phyloP scores from a whole-genome alignment of 148 eudicot genomes.

The Nepenthes gracilis region DNA sequence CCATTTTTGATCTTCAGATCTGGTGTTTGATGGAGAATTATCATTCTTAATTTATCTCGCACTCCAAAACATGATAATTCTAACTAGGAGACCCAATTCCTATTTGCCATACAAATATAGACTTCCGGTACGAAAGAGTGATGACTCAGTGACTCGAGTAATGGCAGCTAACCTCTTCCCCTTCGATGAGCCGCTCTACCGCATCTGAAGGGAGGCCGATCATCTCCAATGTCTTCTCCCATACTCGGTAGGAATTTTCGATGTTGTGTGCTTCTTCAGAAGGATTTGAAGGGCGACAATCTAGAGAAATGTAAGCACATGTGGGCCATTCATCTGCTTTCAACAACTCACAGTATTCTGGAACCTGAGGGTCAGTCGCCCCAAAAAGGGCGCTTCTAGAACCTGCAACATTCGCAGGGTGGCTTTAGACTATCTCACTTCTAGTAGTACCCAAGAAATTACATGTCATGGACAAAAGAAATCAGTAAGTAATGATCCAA shows the following conservation, averaged over 20 bases:
- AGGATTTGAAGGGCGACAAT: constrained; percentile 87
- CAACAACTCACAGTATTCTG: constrained; percentile 70
- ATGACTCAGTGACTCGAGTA: background rate
- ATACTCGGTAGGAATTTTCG: constrained; percentile 52
- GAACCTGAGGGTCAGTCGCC: constrained; percentile 91
- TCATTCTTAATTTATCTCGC: no score
- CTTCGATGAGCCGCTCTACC: constrained; percentile 75
- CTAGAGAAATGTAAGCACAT: constrained; percentile 74
- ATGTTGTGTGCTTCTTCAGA: constrained; percentile 84
- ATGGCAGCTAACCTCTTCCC: constrained; percentile 56
- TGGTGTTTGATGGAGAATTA: no score
- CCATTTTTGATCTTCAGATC: no score
- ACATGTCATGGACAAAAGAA: background rate
- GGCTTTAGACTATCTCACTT: background rate
- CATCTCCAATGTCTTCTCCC: constrained; percentile 90
- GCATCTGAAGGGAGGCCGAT: constrained; percentile 74
- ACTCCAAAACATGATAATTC: no score
- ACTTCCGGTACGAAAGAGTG: no score
- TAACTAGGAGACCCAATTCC: no score
- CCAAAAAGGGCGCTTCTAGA: constrained; percentile 91
- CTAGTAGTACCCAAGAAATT: background rate
- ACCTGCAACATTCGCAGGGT: constrained; percentile 31
- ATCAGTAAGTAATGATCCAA: no score
- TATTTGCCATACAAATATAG: no score
- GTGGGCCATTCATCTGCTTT: constrained; percentile 93